Evolutionary conservation across 2,329 filamentous ascomycete genomes (phyloP), one percentile per base, ranked within the genome.

Genomic region (Claviceps quebecensis): DNA sequence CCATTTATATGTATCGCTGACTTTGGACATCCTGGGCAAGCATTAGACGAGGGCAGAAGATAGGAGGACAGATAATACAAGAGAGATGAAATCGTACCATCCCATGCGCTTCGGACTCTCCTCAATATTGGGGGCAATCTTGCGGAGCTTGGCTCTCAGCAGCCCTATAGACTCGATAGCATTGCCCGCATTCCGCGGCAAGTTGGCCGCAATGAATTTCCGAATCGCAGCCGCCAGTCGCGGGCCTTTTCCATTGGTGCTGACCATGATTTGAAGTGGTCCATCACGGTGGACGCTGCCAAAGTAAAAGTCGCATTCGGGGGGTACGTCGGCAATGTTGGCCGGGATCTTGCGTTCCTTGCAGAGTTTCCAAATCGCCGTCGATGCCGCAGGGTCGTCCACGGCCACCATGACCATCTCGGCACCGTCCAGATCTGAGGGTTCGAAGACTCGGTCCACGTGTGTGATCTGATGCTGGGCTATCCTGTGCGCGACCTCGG

Each of bases 281-380:
- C 93, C 93, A 65, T 98, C 93, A 48, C 93, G 84, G 69, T 98
- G 87, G 40, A 96, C 84, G 64, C 86, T 93, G 56, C 93, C 93
- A 70, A 98, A 98, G 74, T 96, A 98, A 65, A 98, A 98, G 64
- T 98, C 93, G 68, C 93, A 98, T 67, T 98, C 93, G 0, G 88
- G 79, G 0, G 93, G 93, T 3, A 98, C 93, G 65, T 98, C 93
- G 58, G 93, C 93, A 58, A 98, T 95, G 67, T 98, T 98, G 52
- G 89, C 90, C 5, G 89, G 81, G 57, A 97, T 86, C 54, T 81
- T 81, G 54, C 75, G 78, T 65, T 88, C 78, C 67, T 95, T 91
- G 76, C 91, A 97, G 23, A 95, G 76, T 65, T 91, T 91, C 86
- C 89, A 98, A 64, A 98, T 88, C 56, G 80, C 76, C 0, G 87